Evolutionary conservation across 257 asterid genomes (phyloP), one percentile per base, ranked within the genome.

Genomic region (Perilla frutescens): DNA sequence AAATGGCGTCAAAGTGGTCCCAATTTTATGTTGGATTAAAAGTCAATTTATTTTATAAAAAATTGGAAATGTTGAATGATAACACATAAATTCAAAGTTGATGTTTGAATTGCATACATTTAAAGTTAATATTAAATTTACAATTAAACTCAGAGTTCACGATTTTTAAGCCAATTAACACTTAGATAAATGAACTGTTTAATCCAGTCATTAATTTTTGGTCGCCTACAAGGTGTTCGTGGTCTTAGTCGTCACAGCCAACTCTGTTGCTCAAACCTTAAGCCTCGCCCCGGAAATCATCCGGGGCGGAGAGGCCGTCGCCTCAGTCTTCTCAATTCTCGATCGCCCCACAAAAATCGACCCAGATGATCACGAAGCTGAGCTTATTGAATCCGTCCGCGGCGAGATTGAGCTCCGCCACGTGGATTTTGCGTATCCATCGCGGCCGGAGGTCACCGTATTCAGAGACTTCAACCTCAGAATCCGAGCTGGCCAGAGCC

Each of bases 331-430:
- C 20, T 85, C 97, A 0, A 62, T 93, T 60, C 96, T 93, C 11
- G 97, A 93, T 64, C 96, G 97, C 4, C n/a, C 83, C 14, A 93
- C 98, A 0, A 75, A 77, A 77, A 85, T 93, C 4, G 96, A 93
- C 71, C 89, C 97, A 0, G 97, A 93, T 29, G 98, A 93, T 45
- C 71, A 86, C 0, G 98, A 93, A 20, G 89, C 92, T 0, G 98
- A 91, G 75, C 70, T 83, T 0, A 88, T 91, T 5, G 92, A 84
- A 47, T 68, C 96, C 7, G 73, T 91, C 57, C 95, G 96, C 0
- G 98, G 98, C 6, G 98, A 93, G 68, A 88, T 93, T 53, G 98
- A 93, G 82, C 87, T 93, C 0, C 84, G 98, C 0, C 97, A 93
- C 9, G 96, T 93, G 0, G 97, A 93, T 74, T 93, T 93, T 20